Percentiles rank a stretch among this genome's conserved stretches.
phyloP scores from a whole-genome alignment of 139 green algal genomes.

The Zygnema circumcarinatum region DNA sequence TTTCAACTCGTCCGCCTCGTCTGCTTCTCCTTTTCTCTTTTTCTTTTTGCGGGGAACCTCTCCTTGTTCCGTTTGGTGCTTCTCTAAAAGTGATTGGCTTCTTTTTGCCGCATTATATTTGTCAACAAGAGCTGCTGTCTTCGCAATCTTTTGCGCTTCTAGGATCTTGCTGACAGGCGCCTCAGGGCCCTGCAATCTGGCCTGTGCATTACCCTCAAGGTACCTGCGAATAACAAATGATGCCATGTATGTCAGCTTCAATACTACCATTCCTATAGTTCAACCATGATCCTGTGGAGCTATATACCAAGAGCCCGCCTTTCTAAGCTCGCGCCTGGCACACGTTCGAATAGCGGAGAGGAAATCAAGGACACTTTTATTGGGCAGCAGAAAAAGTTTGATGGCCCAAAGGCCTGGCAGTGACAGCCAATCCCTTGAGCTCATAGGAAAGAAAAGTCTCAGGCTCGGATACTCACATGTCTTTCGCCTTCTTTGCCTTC shows the following conservation, averaged over 20 bases:
- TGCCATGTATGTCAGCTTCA: too few species aligned
- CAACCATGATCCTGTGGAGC: too few species aligned
- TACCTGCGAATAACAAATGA: slow-evolving; percentile 37
- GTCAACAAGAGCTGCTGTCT: slow-evolving; percentile 44
- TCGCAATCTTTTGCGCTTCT: slow-evolving; percentile 23
- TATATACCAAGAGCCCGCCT: not conserved
- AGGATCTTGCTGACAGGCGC: not conserved
- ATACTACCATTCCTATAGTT: not conserved
- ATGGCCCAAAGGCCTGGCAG: not conserved
- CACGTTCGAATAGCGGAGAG: not conserved
- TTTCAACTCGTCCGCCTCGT: not conserved
- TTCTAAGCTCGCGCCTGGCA: not conserved
- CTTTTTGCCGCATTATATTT: slow-evolving; percentile 44
- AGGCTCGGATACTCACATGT: slow-evolving; percentile 47
- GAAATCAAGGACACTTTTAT: not conserved
- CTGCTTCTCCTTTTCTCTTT: slow-evolving; percentile 25
- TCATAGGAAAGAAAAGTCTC: too few species aligned
- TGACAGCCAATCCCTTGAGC: too few species aligned
- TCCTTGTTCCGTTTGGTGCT: slow-evolving; percentile 33
- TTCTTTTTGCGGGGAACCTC: slow-evolving; percentile 38
- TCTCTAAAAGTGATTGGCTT: slow-evolving; percentile 40
- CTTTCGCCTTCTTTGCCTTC: slow-evolving; percentile 35
- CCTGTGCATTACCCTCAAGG: slow-evolving; percentile 30
- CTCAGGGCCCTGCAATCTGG: slow-evolving; percentile 19
- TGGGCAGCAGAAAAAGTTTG: not conserved